Base-by-base conservation (phyloP, 192 early-diverging fungal species). In the Hyaloraphidium curvatum region DNA sequence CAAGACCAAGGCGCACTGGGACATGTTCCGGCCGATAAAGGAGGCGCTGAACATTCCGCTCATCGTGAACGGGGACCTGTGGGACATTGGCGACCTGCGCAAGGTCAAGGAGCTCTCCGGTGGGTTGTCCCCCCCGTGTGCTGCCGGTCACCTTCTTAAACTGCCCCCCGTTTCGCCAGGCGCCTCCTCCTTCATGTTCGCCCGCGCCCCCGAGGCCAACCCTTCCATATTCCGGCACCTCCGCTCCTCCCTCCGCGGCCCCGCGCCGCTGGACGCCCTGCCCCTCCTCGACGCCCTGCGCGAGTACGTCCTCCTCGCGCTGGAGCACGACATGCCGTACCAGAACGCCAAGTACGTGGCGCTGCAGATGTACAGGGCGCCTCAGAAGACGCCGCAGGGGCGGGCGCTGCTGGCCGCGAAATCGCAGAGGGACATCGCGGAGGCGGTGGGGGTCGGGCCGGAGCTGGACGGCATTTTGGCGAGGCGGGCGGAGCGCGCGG, bases 41-140 rank as follows among this genome's bases (percentile, higher is more conserved):
- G 61, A 83, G 1, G 72, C 78, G 2, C 59, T 91, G 2, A 54
- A 37, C 4, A 74, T 86, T 28, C 85, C 86, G 11, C 70, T 97
- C 28, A 84, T 94, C 52, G 86, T 86, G 0, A 97, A 97, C 65
- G 93, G 93, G 7, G 93, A 97, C 65, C 62, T 94, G 3, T 84
- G 70, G 48, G 56, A 69, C 28, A 71, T 69, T 29, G 65, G 61
- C 1, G 82, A 92, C 57, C 66, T 85, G 41, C 57, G 67, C 25
- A 64, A 63, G 51, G 66, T 83, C 4, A 77, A 70, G 51, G 67
- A 76, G n/a, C 48, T 68, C 0, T 72, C 80, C 40, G 66, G 73
- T 75, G 62, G 58, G 55, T 26, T 30, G 37, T 2, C 22, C 7
- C 14, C 30, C 4, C 1, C 0, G 56, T 17, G 21, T 25, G 27